These are phyloP conservation scores for Lepidium aucheri DNA, from an alignment of 345 rosid species.

Conservation along the genomic window DNA sequence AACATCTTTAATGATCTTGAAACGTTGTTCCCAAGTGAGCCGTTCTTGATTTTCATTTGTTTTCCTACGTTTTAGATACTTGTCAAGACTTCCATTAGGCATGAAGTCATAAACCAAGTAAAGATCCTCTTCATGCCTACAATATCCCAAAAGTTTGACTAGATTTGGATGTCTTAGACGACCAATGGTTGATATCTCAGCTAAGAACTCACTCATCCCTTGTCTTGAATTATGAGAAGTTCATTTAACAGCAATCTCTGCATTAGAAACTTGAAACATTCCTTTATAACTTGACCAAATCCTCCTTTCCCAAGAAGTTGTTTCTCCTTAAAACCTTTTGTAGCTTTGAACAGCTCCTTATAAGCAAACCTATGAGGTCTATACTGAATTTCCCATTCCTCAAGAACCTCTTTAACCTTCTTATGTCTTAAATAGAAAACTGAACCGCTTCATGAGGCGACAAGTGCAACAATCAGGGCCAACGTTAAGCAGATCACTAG, in stretches of 20 bases:
- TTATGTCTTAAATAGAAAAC: conserved; percentile 3
- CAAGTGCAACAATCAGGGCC: neutral
- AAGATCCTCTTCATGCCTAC: too few species aligned
- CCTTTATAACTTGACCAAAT: conserved; percentile 50
- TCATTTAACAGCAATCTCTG: conserved; percentile 41
- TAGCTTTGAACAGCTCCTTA: conserved; percentile 33
- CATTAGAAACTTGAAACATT: conserved; percentile 21
- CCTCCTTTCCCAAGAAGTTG: conserved; percentile 44
- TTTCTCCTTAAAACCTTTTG: conserved; percentile 37
- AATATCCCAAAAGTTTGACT: too few species aligned
- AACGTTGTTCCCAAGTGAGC: conserved; percentile 34
- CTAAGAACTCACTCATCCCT: conserved; percentile 44
- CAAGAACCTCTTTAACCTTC: conserved; percentile 28
- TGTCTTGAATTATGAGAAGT: conserved; percentile 37
- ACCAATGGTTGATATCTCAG: too few species aligned
- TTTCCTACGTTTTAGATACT: conserved; percentile 3
- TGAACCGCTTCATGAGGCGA: neutral
- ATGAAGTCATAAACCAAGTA: too few species aligned
- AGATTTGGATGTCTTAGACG: too few species aligned
- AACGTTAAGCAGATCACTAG: neutral
- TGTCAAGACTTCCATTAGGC: conserved; percentile 41
- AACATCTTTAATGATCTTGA: conserved; percentile 28
- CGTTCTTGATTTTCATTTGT: neutral
- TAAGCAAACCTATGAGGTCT: conserved; percentile 42
- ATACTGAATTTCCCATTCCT: conserved; percentile 40